Conservation (phyloP, 169 alveolate genomes). For the Plasmodium inui region DNA sequence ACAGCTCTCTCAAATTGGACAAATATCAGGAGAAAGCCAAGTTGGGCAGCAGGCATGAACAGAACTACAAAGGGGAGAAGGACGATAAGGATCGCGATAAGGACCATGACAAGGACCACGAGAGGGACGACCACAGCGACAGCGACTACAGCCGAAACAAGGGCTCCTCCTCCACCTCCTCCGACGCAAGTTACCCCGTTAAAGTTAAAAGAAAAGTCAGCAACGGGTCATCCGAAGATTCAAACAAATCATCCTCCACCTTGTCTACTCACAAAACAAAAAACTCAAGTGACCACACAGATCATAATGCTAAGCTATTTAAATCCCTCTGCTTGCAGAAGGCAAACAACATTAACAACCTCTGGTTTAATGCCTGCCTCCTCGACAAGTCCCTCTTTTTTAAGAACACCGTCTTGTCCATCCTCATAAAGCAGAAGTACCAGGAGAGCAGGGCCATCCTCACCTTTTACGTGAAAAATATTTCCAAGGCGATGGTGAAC, state of each 20-base stretch:
- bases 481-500: slow-evolving; percentile 25
- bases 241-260: slow-evolving; percentile 21
- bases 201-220: not conserved
- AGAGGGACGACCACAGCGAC: not conserved
- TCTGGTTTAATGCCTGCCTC: slow-evolving; percentile 71
- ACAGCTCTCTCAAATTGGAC: not conserved
- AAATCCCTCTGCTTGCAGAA: slow-evolving; percentile 44
- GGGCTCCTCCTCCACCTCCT: slow-evolving; percentile 3
- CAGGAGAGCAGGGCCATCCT: slow-evolving; percentile 41
- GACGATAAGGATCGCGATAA: too few species aligned
- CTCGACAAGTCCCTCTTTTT: slow-evolving; percentile 29
- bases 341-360: slow-evolving; percentile 55
- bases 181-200: slow-evolving; percentile 1
- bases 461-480: slow-evolving; percentile 52
- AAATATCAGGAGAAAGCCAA: not conserved
- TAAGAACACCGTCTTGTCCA: slow-evolving; percentile 29
- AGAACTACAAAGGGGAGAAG: not conserved
- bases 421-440: slow-evolving; percentile 50
- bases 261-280: slow-evolving; percentile 29
- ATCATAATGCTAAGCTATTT: slow-evolving; percentile 41
- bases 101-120: not conserved
- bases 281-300: slow-evolving; percentile 14
- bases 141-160: slow-evolving; percentile 23
- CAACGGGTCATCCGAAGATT: slow-evolving; percentile 11
- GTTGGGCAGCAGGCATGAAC: not conserved